Conservation (phyloP, 306 rosid genomes). For the Ormosia semicastrata region DNA sequence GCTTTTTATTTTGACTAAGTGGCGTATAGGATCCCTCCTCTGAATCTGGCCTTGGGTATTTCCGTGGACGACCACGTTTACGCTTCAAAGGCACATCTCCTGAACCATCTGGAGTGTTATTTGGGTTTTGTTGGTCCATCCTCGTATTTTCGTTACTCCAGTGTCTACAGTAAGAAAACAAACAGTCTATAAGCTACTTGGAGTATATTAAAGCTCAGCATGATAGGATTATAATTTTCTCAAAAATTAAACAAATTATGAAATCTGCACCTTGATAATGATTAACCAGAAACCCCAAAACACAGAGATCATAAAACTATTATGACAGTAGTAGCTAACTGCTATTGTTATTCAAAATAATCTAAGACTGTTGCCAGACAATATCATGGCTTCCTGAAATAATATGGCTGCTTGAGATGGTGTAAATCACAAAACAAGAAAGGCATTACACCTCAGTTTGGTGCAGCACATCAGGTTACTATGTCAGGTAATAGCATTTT, state of each 20-base stretch:
- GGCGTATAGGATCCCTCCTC: constrained; percentile 40
- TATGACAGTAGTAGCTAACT: not conserved
- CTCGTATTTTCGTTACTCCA: constrained; percentile 2
- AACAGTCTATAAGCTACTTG: not conserved
- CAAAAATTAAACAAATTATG: not conserved
- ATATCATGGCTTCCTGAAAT: not conserved
- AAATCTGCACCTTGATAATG: not conserved
- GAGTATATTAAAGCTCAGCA: constrained; percentile 5
- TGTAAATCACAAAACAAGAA: constrained; percentile 10
- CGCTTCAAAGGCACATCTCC: constrained; percentile 77
- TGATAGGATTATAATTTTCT: constrained; percentile 10
- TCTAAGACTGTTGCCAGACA: not conserved
- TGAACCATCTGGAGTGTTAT: constrained; percentile 50
- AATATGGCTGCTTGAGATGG: not conserved
- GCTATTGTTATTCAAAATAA: not conserved
- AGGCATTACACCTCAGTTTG: not conserved
- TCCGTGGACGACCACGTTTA: constrained; percentile 95
- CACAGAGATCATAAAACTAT: not conserved
- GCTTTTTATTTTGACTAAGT: constrained; percentile 39
- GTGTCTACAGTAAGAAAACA: constrained; percentile 30
- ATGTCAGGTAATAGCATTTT: not conserved
- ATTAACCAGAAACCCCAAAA: not conserved
- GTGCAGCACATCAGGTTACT: not conserved
- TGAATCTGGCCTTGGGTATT: constrained; percentile 58
- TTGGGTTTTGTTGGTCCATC: constrained; percentile 68